These are phyloP conservation scores for Pseudocercospora crystallina DNA, from an alignment of 2,329 filamentous ascomycete genomes.

Conservation along the genomic window DNA sequence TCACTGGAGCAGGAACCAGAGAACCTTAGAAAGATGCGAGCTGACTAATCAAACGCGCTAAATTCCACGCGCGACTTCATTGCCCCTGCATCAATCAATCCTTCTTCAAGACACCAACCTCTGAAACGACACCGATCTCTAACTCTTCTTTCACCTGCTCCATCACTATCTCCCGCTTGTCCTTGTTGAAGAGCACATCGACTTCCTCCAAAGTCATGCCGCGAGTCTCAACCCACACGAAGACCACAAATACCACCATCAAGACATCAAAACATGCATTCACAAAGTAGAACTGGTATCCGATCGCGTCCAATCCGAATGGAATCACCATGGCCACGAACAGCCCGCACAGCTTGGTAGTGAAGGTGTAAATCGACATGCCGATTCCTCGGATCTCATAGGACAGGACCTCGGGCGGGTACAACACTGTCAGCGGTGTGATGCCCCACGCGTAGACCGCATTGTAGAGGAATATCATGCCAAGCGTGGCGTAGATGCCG, in stretches of 20 bases:
- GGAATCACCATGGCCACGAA: slow-evolving; percentile 8
- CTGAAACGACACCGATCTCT: neutral
- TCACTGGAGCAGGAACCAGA: too few species aligned
- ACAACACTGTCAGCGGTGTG: slow-evolving; percentile 1
- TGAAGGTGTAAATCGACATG: slow-evolving; percentile 4
- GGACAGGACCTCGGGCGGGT: slow-evolving; percentile 1
- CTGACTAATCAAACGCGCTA: too few species aligned
- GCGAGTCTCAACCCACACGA: slow-evolving; percentile 26
- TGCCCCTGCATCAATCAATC: neutral
- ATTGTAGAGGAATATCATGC: slow-evolving; percentile 5
- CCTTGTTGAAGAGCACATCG: slow-evolving; percentile 33
- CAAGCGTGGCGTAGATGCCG: slow-evolving; percentile 6
- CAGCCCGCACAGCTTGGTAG: slow-evolving; percentile 2
- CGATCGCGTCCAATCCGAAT: neutral
- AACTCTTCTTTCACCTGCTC: slow-evolving; percentile 1
- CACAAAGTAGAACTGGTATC: slow-evolving; percentile 4
- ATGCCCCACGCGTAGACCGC: slow-evolving; percentile 2
- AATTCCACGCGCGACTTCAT: neutral
- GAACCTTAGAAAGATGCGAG: too few species aligned
- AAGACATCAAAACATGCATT: slow-evolving; percentile 5
- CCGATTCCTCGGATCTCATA: slow-evolving; percentile 6
- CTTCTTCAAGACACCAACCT: too few species aligned
- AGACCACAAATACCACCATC: neutral
- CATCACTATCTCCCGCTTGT: slow-evolving; percentile 5
- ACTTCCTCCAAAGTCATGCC: slow-evolving; percentile 39